Percentiles rank a stretch among this genome's conserved stretches.
Evolutionary conservation across 345 rosid genomes (phyloP).

Genomic region (Gossypium sturtianum): DNA sequence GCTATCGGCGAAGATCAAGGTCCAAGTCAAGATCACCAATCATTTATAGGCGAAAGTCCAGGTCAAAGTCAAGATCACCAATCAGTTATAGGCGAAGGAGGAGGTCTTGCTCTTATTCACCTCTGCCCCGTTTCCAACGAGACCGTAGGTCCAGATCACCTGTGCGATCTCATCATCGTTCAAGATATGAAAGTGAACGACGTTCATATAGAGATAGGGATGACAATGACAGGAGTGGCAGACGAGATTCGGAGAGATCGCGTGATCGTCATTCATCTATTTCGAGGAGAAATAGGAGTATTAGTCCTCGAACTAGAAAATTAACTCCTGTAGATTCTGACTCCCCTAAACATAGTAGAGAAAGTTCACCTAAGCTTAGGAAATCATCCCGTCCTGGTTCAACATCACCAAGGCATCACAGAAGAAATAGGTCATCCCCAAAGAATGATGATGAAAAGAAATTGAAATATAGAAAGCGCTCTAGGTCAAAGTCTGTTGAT

Average conservation of each 20-base stretch:
- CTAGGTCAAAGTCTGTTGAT: constrained; percentile 56
- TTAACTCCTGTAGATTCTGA: constrained; percentile 45
- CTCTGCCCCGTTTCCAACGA: constrained; percentile 50
- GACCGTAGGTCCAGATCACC: constrained; percentile 73
- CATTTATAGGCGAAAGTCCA: constrained; percentile 49
- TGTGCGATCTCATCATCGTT: constrained; percentile 41
- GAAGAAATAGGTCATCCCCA: constrained; percentile 46
- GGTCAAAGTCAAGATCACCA: constrained; percentile 75
- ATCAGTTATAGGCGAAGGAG: constrained; percentile 43
- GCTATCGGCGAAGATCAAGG: constrained; percentile 38
- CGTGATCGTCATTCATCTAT: constrained; percentile 45
- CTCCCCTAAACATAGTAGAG: constrained; percentile 47
- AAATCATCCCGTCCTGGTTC: constrained; percentile 50
- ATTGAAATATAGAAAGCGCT: constrained; percentile 36
- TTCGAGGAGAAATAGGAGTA: constrained; percentile 73
- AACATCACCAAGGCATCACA: constrained; percentile 56
- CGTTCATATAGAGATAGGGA: constrained; percentile 59
- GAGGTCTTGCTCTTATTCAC: constrained; percentile 72
- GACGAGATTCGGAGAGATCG: constrained; percentile 48
- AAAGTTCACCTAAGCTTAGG: constrained; percentile 48
- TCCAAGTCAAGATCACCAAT: constrained; percentile 78
- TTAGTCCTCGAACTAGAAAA: constrained; percentile 58
- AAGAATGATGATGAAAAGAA: constrained; percentile 43
- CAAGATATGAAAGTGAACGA: constrained; percentile 55
- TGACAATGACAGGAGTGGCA: constrained; percentile 41